Percentiles rank a stretch among this genome's conserved stretches.
Conservation (phyloP, 1,284 basidiomycete species). For the Ustanciosporium gigantosporum region DNA sequence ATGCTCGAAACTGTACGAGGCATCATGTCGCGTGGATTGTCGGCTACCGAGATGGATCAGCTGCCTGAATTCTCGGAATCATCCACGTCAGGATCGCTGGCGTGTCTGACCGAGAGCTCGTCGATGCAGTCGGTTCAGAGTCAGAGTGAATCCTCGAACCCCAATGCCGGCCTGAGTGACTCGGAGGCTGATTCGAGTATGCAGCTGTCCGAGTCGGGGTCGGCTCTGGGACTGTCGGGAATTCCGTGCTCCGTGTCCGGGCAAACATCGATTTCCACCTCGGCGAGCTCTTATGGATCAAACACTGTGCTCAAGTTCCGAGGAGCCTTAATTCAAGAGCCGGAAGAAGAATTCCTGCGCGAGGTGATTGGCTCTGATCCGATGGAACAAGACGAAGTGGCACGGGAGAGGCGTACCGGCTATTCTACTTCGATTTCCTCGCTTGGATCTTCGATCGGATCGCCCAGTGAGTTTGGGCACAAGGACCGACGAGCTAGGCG, state of each 20-base stretch:
- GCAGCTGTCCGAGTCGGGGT: conserved; percentile 13
- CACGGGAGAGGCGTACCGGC: neutral
- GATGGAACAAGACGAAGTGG: conserved; percentile 4
- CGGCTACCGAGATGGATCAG: conserved; percentile 53
- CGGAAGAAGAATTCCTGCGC: conserved; percentile 49
- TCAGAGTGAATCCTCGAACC: conserved; percentile 19
- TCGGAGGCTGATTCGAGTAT: conserved; percentile 15
- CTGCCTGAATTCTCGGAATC: conserved; percentile 45
- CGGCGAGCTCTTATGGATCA: conserved; percentile 16
- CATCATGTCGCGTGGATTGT: conserved; percentile 46
- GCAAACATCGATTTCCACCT: conserved; percentile 16
- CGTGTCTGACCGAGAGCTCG: conserved; percentile 11
- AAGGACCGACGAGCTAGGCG: conserved; percentile 1
- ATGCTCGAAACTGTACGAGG: conserved; percentile 42
- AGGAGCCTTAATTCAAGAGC: conserved; percentile 56
- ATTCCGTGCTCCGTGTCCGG: conserved; percentile 11
- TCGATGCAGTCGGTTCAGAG: conserved; percentile 21
- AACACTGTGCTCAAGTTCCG: conserved; percentile 40
- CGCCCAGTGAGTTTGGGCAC: neutral
- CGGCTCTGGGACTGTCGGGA: conserved; percentile 25
- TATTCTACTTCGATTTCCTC: conserved; percentile 1
- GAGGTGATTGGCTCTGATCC: conserved; percentile 41
- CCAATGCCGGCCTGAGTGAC: conserved; percentile 13
- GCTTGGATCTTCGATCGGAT: neutral
- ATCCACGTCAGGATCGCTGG: conserved; percentile 19